Percentiles rank a stretch among this genome's conserved stretches.
These are phyloP conservation scores for Edaphochlamys debaryana DNA, from an alignment of 139 green algal species.

Conservation along the genomic window DNA sequence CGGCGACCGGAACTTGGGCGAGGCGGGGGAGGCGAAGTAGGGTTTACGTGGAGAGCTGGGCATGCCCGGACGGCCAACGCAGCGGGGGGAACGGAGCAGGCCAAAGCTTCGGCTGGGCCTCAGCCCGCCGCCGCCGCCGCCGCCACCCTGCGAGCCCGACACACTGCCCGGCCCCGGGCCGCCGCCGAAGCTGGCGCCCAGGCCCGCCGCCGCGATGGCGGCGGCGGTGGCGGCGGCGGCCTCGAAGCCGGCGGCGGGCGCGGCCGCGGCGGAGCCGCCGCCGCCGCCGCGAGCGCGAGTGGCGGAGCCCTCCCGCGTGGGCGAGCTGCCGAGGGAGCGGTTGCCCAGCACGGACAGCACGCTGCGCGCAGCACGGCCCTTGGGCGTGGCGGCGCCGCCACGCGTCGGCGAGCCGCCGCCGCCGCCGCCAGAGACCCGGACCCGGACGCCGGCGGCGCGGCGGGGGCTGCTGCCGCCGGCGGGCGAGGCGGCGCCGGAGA, in stretches of 20 bases:
- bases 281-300: too few species aligned
- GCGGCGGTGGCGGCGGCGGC: not conserved
- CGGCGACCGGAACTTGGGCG: conserved; percentile 37
- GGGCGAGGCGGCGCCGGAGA: not conserved
- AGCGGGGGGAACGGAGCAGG: not conserved
- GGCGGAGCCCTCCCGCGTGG: too few species aligned
- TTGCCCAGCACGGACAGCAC: not conserved
- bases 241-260: not conserved
- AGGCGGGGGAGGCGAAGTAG: not conserved
- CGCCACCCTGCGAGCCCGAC: not conserved
- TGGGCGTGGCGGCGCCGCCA: too few species aligned
- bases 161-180: not conserved
- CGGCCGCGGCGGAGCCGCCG: too few species aligned
- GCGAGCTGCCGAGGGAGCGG: not conserved
- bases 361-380: not conserved
- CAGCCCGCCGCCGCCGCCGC: not conserved
- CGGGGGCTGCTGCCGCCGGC: not conserved
- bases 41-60: conserved; percentile 5
- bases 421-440: too few species aligned
- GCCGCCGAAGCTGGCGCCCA: not conserved
- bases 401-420: too few species aligned
- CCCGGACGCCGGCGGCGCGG: not conserved
- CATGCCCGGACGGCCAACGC: too few species aligned
- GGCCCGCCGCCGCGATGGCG: not conserved
- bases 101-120: conserved; percentile 19